Conservation (phyloP, 1,284 basidiomycete genomes). For the Irpex lacteus region DNA sequence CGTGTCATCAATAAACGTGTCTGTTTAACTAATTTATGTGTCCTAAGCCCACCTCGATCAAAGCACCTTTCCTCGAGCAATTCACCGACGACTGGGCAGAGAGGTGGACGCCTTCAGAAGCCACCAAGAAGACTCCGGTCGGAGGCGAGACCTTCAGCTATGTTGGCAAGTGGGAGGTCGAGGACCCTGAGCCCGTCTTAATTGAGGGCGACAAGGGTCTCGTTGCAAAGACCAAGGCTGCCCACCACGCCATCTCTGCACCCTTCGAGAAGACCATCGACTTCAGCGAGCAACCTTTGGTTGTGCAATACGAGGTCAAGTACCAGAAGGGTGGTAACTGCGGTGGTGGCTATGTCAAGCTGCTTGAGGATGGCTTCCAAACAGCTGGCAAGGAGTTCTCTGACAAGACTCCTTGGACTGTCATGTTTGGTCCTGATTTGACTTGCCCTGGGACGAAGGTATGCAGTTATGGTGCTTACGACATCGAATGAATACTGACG, state of each 20-base stretch:
- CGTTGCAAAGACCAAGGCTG: constrained; percentile 90
- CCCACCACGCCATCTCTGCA: constrained; percentile 97
- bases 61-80: constrained; percentile 97
- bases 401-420: constrained; percentile 96
- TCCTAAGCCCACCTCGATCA: constrained; percentile 72
- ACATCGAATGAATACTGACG: constrained; percentile 3
- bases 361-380: constrained; percentile 91
- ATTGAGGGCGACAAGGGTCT: constrained; percentile 86
- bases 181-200: constrained; percentile 76
- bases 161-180: constrained; percentile 96
- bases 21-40: neutral
- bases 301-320: constrained; percentile 99
- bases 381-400: constrained; percentile 91
- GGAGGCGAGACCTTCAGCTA: constrained; percentile 95
- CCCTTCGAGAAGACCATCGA: constrained; percentile 80
- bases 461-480: constrained; percentile 29
- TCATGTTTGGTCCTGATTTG: constrained; percentile 93
- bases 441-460: constrained; percentile 88
- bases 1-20: neutral
- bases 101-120: constrained; percentile 95
- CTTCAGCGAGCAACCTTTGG: constrained; percentile 86
- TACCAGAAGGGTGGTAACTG: constrained; percentile 99
- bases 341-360: constrained; percentile 98
- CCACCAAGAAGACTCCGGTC: constrained; percentile 95
- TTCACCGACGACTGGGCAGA: constrained; percentile 90